phyloP scores from a whole-genome alignment of 805 yeast genomes.

The Kurtzmaniella fragi region DNA sequence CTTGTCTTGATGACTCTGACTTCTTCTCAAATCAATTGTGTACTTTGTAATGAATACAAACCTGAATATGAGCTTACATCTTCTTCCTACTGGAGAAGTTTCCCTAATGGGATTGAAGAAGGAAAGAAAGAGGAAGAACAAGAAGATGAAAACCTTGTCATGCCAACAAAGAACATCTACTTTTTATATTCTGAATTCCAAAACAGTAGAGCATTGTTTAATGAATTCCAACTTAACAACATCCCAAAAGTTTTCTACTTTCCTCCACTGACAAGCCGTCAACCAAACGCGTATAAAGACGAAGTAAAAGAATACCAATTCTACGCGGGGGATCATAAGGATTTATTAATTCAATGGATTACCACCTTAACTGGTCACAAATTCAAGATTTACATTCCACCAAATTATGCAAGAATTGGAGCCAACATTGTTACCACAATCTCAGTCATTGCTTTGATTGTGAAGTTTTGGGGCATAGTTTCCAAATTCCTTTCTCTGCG shows the following conservation, averaged over 20 bases:
- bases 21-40: slow-evolving; percentile 69
- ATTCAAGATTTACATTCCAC: slow-evolving; percentile 35
- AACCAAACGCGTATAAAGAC: slow-evolving; percentile 19
- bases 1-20: slow-evolving; percentile 69
- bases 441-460: slow-evolving; percentile 18
- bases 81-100: slow-evolving; percentile 48
- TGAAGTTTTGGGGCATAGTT: slow-evolving; percentile 27
- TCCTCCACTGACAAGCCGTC: slow-evolving; percentile 41
- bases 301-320: slow-evolving; percentile 41
- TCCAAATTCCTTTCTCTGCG: slow-evolving; percentile 41
- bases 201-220: slow-evolving; percentile 50
- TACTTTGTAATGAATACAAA: slow-evolving; percentile 61
- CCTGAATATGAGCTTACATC: slow-evolving; percentile 65
- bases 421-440: slow-evolving; percentile 32
- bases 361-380: slow-evolving; percentile 24
- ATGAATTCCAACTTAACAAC: slow-evolving; percentile 50
- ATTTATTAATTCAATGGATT: slow-evolving; percentile 34
- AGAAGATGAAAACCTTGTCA: neutral
- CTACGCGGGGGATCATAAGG: slow-evolving; percentile 39
- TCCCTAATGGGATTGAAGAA: slow-evolving; percentile 38
- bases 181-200: slow-evolving; percentile 74
- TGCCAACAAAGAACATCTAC: slow-evolving; percentile 36
- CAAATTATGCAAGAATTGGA: slow-evolving; percentile 36
- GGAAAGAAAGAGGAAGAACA: slow-evolving; percentile 35
- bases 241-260: slow-evolving; percentile 76